These are phyloP conservation scores for Mycena latifolia DNA, from an alignment of 768 basidiomycete species.

Conservation along the genomic window DNA sequence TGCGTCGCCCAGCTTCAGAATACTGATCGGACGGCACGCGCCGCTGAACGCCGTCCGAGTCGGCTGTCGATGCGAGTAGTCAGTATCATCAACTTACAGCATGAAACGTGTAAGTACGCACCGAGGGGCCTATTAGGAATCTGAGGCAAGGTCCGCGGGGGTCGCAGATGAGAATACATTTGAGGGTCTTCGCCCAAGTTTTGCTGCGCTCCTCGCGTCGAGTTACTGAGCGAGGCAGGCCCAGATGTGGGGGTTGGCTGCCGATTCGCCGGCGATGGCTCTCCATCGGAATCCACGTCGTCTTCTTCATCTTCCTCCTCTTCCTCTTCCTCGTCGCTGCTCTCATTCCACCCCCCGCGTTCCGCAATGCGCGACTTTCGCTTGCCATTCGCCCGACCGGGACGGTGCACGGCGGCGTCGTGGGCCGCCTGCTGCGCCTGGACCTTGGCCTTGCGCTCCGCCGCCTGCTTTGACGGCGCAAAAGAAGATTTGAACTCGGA, in stretches of 20 bases:
- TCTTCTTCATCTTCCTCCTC: constrained; percentile 85
- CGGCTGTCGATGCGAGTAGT: constrained; percentile 41
- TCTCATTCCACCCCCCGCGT: constrained; percentile 75
- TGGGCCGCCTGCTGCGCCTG: constrained; percentile 89
- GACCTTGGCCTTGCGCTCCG: constrained; percentile 85
- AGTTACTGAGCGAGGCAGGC: constrained; percentile 39
- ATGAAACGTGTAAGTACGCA: constrained; percentile 45
- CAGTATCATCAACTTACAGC: constrained; percentile 25
- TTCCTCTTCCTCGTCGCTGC: constrained; percentile 88
- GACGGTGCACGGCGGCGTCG: constrained; percentile 81
- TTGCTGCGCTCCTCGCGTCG: constrained; percentile 43
- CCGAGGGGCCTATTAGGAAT: constrained; percentile 63
- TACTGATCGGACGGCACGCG: constrained; percentile 64
- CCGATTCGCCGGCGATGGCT: constrained; percentile 46
- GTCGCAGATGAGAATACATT: constrained; percentile 63
- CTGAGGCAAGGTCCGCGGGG: constrained; percentile 75
- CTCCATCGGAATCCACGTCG: constrained; percentile 76
- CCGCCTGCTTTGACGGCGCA: constrained; percentile 85
- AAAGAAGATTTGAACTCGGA: constrained; percentile 85
- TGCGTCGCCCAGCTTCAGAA: constrained; percentile 62
- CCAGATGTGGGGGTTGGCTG: constrained; percentile 42
- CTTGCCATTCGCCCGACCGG: constrained; percentile 76
- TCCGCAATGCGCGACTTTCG: constrained; percentile 69
- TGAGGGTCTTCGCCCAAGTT: constrained; percentile 44
- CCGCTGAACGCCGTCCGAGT: constrained; percentile 58